Evolutionary conservation across 2,329 filamentous ascomycete genomes (phyloP).

Genomic region (Botrytis squamosa): DNA sequence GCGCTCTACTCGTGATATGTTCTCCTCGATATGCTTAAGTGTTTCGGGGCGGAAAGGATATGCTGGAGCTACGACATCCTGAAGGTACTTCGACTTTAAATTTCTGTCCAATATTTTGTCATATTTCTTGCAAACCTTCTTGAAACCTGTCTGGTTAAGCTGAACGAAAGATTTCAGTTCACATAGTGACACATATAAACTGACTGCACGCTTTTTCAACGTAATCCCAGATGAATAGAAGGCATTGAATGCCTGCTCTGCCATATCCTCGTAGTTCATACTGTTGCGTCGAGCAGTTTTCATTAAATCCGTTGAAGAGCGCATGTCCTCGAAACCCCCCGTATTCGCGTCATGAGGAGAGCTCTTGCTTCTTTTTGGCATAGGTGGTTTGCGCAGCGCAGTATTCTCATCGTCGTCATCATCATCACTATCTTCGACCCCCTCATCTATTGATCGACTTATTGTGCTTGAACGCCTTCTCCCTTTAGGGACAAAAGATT

Average conservation of each 20-base stretch:
- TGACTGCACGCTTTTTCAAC: slow-evolving; percentile 86
- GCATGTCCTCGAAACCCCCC: slow-evolving; percentile 51
- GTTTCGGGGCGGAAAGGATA: slow-evolving; percentile 79
- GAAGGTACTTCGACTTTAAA: slow-evolving; percentile 75
- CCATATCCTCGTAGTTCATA: slow-evolving; percentile 71
- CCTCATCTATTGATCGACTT: slow-evolving; percentile 54
- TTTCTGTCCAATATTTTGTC: slow-evolving; percentile 91
- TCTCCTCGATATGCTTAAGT: slow-evolving; percentile 66
- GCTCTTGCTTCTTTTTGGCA: slow-evolving; percentile 40
- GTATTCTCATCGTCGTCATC: slow-evolving; percentile 65
- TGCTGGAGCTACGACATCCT: slow-evolving; percentile 69
- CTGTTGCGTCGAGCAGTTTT: slow-evolving; percentile 61
- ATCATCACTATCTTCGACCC: slow-evolving; percentile 64
- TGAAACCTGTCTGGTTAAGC: slow-evolving; percentile 94
- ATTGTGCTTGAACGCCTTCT: slow-evolving; percentile 45
- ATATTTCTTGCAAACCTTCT: slow-evolving; percentile 96
- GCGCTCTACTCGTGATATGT: slow-evolving; percentile 72
- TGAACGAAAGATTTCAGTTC: slow-evolving; percentile 95
- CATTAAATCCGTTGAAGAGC: slow-evolving; percentile 60
- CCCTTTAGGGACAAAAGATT: slow-evolving; percentile 46
- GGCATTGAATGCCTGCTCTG: slow-evolving; percentile 69
- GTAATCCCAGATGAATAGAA: slow-evolving; percentile 73
- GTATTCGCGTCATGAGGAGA: slow-evolving; percentile 29
- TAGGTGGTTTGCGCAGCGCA: slow-evolving; percentile 39
- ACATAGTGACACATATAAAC: slow-evolving; percentile 86